phyloP scores from a whole-genome alignment of 257 asterid species.

The Cruciata laevipes region DNA sequence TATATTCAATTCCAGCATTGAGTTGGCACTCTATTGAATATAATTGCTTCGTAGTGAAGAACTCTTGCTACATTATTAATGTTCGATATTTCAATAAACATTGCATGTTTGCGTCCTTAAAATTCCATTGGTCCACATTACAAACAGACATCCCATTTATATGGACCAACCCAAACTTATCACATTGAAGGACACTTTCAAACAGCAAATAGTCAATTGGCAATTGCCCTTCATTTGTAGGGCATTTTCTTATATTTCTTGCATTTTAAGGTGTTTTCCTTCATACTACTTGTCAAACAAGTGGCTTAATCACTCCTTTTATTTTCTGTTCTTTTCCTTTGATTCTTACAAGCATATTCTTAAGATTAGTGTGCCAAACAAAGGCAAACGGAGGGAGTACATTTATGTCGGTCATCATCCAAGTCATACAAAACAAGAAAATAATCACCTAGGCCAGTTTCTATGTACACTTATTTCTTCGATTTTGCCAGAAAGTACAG shows the following conservation, averaged over 20 bases:
- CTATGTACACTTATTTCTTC: no score
- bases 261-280: background rate
- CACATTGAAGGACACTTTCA: background rate
- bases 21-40: no score
- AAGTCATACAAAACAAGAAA: background rate
- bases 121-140: background rate
- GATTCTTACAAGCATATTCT: no score
- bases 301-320: no score
- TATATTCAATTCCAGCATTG: no score
- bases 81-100: no score
- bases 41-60: no score
- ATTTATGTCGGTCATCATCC: background rate
- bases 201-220: background rate
- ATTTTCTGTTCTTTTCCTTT: no score
- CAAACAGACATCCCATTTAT: background rate
- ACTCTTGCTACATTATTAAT: background rate
- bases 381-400: background rate
- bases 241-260: background rate
- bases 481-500: background rate
- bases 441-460: background rate
- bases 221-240: background rate
- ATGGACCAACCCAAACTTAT: background rate
- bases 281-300: no score
- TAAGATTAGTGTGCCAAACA: no score
- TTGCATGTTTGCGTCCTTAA: no score